Evolutionary conservation across 108 stramenopile species (phyloP).

Genomic region (Cyclotella baltica): DNA sequence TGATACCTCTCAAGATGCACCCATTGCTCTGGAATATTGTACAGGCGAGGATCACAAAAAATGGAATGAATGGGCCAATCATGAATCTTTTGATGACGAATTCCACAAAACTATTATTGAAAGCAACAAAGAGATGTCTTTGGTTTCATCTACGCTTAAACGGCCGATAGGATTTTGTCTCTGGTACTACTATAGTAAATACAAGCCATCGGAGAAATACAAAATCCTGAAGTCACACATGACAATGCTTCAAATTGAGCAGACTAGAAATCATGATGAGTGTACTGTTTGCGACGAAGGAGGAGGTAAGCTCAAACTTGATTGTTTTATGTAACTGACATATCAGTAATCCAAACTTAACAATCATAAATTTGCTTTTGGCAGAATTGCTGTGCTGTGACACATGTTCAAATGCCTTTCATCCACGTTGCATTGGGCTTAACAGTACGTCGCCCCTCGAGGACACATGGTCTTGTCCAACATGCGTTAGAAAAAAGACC

Average conservation of each 20-base stretch:
- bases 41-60: neutral
- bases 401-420: slow-evolving; percentile 23
- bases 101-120: slow-evolving; percentile 37
- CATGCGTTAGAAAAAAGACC: neutral
- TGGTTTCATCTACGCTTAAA: slow-evolving; percentile 13
- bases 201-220: slow-evolving; percentile 33
- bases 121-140: slow-evolving; percentile 28
- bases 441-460: neutral
- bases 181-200: slow-evolving; percentile 49
- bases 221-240: slow-evolving; percentile 7
- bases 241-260: neutral
- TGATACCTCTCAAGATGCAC: neutral
- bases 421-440: slow-evolving; percentile 14
- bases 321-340: neutral
- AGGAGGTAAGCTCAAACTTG: slow-evolving; percentile 14
- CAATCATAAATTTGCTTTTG: neutral
- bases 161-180: slow-evolving; percentile 42
- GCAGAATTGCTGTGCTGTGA: slow-evolving; percentile 29
- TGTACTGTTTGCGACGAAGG: slow-evolving; percentile 38
- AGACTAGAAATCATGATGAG: slow-evolving; percentile 14
- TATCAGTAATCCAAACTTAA: neutral
- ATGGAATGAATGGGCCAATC: slow-evolving; percentile 33
- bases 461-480: slow-evolving; percentile 8
- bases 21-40: neutral
- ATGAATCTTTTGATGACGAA: slow-evolving; percentile 11